Base-by-base conservation (phyloP, 805 yeast genomes). In the Wickerhamiella australiensis region DNA sequence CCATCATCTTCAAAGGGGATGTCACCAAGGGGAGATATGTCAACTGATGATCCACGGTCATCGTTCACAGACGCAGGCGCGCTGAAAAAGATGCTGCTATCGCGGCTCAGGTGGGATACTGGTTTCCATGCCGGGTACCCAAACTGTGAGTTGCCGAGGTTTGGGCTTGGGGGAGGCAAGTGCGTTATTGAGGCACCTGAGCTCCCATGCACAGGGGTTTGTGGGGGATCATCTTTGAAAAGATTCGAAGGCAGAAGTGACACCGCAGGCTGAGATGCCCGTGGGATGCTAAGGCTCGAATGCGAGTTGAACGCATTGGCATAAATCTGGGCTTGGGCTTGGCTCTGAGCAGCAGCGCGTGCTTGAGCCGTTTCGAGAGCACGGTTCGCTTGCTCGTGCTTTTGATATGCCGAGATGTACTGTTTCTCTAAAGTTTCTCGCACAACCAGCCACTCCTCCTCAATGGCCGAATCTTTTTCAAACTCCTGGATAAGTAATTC, bases 381-480 rank as follows among this genome's bases (percentile, higher is more conserved):
- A 17, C 54, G 54, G 4, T 54, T 52, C 2, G 68, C 65, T 18
- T 57, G 61, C 21, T 65, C 62, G 40, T 58, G 65, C 43, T 57
- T 57, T 22, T 60, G 56, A 33, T 63, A 64, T 11, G 65, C 68
- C 31, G 59, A 57, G 3, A 65, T 56, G 47, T 68, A 68, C 5
- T 67, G 55, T 49, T 57, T 49, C 47, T 68, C 71, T 26, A 68
- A 58, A 2, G 55, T 57, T 44, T 62, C 59, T 44, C 64, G 68
- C 1, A 59, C 57, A n/a, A 60, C 56, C 21, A 54, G 53, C 72
- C 72, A 68, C 17, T 60, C 59, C 15, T 53, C 56, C 46, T 68
- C 71, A 8, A 65, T 60, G 15, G 52, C 50, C 13, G 58, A 53
- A 31, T 65, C 66, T 13, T 53, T 50, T 2, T 54, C 57, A 15